Percentiles rank a stretch among this genome's conserved stretches.
Conservation (phyloP, 257 asterid species). For the Jacaranda mimosifolia region DNA sequence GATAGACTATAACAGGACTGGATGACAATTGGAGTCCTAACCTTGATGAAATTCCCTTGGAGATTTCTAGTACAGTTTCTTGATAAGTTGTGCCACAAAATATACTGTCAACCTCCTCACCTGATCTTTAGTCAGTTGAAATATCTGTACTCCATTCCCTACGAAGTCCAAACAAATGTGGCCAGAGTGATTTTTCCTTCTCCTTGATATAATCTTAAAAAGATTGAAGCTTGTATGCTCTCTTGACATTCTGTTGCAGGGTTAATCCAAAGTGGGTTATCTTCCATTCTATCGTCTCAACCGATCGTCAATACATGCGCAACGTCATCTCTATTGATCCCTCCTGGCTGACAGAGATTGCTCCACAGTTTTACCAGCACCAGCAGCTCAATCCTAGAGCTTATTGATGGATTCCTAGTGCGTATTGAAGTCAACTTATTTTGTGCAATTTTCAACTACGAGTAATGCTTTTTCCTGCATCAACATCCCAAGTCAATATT, state of each 20-base stretch:
- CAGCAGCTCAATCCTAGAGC: slow-evolving; percentile 55
- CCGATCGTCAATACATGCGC: slow-evolving; percentile 96
- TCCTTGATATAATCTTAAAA: not conserved
- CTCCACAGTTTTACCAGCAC: slow-evolving; percentile 89
- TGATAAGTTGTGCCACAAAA: too few species aligned
- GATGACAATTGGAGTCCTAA: too few species aligned
- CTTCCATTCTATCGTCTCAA: slow-evolving; percentile 87
- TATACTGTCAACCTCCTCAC: too few species aligned
- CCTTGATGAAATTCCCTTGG: too few species aligned
- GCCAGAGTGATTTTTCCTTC: not conserved
- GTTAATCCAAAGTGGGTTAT: slow-evolving; percentile 94
- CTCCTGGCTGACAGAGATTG: slow-evolving; percentile 86
- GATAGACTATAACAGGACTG: too few species aligned
- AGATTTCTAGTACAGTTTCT: too few species aligned
- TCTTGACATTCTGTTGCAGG: slow-evolving; percentile 49
- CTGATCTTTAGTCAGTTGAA: too few species aligned
- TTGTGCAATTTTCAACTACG: slow-evolving; percentile 8
- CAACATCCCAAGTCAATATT: slow-evolving; percentile 14
- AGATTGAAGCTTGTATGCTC: not conserved
- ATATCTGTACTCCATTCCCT: not conserved
- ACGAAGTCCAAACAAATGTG: not conserved
- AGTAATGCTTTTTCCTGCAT: not conserved
- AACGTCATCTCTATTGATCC: slow-evolving; percentile 89
- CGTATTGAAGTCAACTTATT: not conserved
- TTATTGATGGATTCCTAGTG: slow-evolving; percentile 45